Percentiles rank a stretch among this genome's conserved stretches.
These are phyloP conservation scores for Aureobasidium sp. DNA, from an alignment of 2,329 filamentous ascomycete species.

Conservation along the genomic window DNA sequence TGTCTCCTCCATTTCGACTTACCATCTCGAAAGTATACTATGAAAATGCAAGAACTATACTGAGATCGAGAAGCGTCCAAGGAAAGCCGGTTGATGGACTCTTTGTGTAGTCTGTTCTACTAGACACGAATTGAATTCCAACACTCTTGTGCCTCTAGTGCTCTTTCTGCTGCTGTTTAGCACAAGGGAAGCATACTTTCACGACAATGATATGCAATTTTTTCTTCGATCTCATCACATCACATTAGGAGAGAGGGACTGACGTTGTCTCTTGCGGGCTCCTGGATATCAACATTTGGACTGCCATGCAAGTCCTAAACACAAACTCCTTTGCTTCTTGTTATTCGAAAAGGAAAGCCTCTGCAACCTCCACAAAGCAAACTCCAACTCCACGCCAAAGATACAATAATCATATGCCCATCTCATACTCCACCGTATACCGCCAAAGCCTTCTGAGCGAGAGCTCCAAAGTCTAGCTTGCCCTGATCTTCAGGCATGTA, in stretches of 20 bases:
- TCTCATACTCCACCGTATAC: conserved; percentile 8
- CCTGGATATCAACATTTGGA: neutral
- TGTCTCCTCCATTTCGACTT: no score
- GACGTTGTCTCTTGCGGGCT: neutral
- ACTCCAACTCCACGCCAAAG: neutral
- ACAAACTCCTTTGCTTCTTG: neutral
- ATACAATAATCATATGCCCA: neutral
- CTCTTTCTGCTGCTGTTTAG: neutral
- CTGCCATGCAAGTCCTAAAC: neutral
- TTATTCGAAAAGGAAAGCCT: neutral
- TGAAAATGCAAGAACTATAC: neutral
- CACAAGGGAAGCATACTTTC: no score
- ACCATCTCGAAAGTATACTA: neutral
- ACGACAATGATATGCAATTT: neutral
- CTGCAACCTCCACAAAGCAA: neutral
- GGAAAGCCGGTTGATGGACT: neutral
- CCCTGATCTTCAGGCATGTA: conserved; percentile 40
- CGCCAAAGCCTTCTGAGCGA: conserved; percentile 30
- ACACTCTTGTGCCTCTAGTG: neutral
- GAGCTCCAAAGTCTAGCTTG: conserved; percentile 37
- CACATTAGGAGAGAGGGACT: neutral
- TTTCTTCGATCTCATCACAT: neutral
- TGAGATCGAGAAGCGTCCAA: neutral
- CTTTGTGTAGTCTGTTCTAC: neutral
- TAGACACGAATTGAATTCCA: neutral